Evolutionary conservation across 2,329 filamentous ascomycete genomes (phyloP), one percentile per base, ranked within the genome.

Genomic region (Fonsecaea multimorphosa): DNA sequence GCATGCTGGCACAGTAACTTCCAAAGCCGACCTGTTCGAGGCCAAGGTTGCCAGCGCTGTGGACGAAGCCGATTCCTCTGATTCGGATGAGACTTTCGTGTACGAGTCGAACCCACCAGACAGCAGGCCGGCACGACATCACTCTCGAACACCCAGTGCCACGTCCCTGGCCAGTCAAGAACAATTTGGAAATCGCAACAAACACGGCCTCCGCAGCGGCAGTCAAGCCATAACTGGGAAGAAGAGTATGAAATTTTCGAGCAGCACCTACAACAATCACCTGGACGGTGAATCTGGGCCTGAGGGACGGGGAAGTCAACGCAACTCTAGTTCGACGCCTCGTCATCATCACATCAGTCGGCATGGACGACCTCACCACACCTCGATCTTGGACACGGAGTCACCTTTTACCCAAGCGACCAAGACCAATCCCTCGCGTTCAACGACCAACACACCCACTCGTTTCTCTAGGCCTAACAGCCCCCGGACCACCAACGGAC

Each of bases 31-130:
- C 78, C 93, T 98, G 58, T 99, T 99, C 76, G 95, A 98, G 81
- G 93, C 93, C 72, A 96, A 96, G 76, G 93, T 99, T 71, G 94
- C 94, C 58, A 97, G 89, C 76, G 94, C 94, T 8, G 93, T 99
- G 59, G 94, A 98, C 76, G 93, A 98, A 77, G 93, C 92, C 52
- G 91, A 97, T 77, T 96, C 94, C 12, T 97, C 94, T 6, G 95
- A 99, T 77, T 98, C 94, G 1, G 95, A 97, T 74, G 95, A 98
- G 78, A 98, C 95, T 0, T 99, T 98, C 78, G 95, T 99, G 16
- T 99, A 99, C 79, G 95, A 99, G 78, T 98, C 95, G 29, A 99
- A 99, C 74, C 95, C 94, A 9, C 84, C 85, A 14, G 87, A 89
- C 71, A 81, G 83, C 27, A 81, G 85, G 58, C 91, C 92, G 58